A percentile compares a stretch with the other conserved stretches of the same genome.
phyloP scores from a whole-genome alignment of 2,329 filamentous ascomycete species.

The Pleoardoris graminearum region DNA sequence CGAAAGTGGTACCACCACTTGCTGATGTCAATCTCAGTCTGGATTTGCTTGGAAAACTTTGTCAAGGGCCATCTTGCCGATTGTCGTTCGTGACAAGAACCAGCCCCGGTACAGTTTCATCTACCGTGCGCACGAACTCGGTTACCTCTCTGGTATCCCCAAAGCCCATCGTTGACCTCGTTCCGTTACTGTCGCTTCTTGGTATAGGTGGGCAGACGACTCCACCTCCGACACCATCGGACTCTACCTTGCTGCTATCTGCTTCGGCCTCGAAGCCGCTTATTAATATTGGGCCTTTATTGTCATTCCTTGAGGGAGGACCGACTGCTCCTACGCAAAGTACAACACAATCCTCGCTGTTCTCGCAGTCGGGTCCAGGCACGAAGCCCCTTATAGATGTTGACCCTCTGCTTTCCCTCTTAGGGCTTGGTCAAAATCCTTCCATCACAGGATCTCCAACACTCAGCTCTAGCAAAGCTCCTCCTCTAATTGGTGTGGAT shows the following conservation, averaged over 20 bases:
- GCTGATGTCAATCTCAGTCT: background rate
- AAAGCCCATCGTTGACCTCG: background rate
- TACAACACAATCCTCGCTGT: background rate
- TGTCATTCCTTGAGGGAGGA: background rate
- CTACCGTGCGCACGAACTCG: background rate
- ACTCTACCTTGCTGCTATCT: background rate
- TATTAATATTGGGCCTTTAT: background rate
- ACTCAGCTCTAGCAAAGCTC: background rate
- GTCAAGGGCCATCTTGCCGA: background rate
- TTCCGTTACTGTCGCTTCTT: background rate
- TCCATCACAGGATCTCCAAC: background rate
- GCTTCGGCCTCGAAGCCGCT: background rate
- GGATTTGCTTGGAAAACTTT: background rate
- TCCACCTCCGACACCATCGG: background rate
- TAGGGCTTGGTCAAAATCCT: background rate
- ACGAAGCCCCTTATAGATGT: background rate
- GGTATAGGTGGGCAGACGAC: background rate
- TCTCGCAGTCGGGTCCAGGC: background rate
- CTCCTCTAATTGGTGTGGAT: background rate
- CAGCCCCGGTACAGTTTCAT: background rate
- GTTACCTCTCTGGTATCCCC: background rate
- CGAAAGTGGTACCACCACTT: background rate
- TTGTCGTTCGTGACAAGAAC: background rate
- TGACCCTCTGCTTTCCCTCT: background rate
- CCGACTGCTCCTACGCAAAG: background rate